phyloP scores from a whole-genome alignment of 2,329 filamentous ascomycete species.

The Claviceps citrina region DNA sequence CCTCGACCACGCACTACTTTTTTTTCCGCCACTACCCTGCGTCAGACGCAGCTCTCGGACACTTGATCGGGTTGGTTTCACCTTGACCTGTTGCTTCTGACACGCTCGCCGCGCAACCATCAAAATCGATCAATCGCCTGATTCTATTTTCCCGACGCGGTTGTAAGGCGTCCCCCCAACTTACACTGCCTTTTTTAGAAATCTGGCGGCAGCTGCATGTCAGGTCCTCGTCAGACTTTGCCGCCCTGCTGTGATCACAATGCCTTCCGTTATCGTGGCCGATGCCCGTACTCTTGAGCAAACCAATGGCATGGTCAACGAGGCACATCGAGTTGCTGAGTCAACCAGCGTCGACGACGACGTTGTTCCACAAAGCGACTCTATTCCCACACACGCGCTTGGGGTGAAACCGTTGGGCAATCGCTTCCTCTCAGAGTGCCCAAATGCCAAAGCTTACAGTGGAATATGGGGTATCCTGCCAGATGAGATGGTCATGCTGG shows the following conservation, averaged over 20 bases:
- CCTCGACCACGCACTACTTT: background rate
- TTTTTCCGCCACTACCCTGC: too few relatives aligned
- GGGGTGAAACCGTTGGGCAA: conserved; percentile 81
- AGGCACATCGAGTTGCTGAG: background rate
- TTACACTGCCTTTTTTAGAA: background rate
- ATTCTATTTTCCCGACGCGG: background rate
- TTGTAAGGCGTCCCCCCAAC: too few relatives aligned
- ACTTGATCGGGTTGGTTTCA: background rate
- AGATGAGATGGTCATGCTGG: conserved; percentile 62
- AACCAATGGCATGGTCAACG: background rate
- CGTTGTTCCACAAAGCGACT: conserved; percentile 15
- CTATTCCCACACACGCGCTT: conserved; percentile 64
- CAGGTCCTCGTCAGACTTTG: too few relatives aligned
- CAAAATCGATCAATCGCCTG: background rate
- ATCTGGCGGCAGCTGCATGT: background rate
- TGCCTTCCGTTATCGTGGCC: conserved; percentile 4
- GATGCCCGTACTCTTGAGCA: background rate
- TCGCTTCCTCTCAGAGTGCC: conserved; percentile 48
- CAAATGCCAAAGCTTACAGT: conserved; percentile 50
- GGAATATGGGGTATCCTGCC: conserved; percentile 55
- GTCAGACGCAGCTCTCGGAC: background rate
- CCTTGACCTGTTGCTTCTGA: conserved; percentile 1
- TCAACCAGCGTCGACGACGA: background rate
- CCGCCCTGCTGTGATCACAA: too few relatives aligned
- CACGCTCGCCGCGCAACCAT: background rate